Evolutionary conservation across 139 green algal species (phyloP).

Genomic region (Volvox reticuliferus): DNA sequence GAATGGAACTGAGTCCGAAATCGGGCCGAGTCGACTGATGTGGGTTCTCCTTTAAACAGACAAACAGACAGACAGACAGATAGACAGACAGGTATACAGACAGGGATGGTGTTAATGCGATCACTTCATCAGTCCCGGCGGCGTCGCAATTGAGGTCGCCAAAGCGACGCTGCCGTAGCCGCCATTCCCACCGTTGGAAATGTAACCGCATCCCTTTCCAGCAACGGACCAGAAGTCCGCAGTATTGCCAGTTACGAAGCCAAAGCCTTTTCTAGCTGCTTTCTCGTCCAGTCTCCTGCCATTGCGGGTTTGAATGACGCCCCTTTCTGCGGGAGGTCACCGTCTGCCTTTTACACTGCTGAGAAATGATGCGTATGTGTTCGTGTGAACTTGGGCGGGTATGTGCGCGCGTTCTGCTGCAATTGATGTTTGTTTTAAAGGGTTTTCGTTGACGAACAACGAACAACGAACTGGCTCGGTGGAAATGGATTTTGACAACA

Average conservation of each 20-base stretch:
- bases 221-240: neutral
- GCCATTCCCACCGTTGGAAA: neutral
- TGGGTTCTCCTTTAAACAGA: neutral
- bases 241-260: too few relatives aligned
- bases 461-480: too few relatives aligned
- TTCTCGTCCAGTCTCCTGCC: neutral
- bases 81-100: neutral
- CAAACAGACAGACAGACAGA: neutral
- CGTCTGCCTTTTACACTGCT: too few relatives aligned
- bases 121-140: neutral
- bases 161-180: neutral
- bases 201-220: neutral
- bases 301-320: neutral
- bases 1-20: too few relatives aligned
- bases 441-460: too few relatives aligned
- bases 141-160: neutral
- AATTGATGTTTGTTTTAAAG: too few relatives aligned
- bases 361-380: too few relatives aligned
- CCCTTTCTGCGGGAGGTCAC: too few relatives aligned
- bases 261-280: neutral
- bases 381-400: too few relatives aligned
- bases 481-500: too few relatives aligned
- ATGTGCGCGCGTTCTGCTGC: too few relatives aligned
- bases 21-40: neutral
- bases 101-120: neutral